A percentile compares a stretch with the other conserved stretches of the same genome.
These are phyloP conservation scores for Pisolithus orientalis DNA, from an alignment of 768 basidiomycete genomes.

Conservation along the genomic window DNA sequence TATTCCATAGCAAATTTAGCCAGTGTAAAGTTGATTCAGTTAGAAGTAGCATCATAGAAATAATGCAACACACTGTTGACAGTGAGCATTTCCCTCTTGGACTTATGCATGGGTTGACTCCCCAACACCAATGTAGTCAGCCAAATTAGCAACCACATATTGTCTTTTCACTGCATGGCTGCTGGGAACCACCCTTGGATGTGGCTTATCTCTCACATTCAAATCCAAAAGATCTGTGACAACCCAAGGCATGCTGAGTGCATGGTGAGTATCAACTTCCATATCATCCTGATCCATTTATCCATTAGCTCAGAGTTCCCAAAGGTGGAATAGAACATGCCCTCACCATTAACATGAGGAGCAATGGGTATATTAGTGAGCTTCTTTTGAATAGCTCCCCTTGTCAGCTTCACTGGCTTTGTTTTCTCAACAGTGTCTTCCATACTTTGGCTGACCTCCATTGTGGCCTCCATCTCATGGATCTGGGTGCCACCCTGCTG, in stretches of 20 bases:
- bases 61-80: too few species aligned
- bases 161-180: too few species aligned
- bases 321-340: neutral
- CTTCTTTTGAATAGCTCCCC: neutral
- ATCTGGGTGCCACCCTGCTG: neutral
- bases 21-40: neutral
- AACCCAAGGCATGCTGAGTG: too few species aligned
- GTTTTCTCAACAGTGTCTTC: neutral
- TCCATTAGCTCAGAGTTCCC: neutral
- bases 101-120: neutral
- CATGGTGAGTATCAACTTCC: neutral
- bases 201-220: too few species aligned
- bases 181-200: too few species aligned
- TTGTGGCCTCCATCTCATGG: too few species aligned
- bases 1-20: neutral
- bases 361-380: neutral
- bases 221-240: too few species aligned
- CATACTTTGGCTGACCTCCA: neutral
- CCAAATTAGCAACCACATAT: too few species aligned
- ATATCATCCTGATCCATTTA: neutral
- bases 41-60: neutral
- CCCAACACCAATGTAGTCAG: too few species aligned
- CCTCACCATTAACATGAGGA: neutral
- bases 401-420: too few species aligned
- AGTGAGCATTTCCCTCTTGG: too few species aligned